Conservation (phyloP, 2,329 filamentous ascomycete species). For the Colletotrichum lini region DNA sequence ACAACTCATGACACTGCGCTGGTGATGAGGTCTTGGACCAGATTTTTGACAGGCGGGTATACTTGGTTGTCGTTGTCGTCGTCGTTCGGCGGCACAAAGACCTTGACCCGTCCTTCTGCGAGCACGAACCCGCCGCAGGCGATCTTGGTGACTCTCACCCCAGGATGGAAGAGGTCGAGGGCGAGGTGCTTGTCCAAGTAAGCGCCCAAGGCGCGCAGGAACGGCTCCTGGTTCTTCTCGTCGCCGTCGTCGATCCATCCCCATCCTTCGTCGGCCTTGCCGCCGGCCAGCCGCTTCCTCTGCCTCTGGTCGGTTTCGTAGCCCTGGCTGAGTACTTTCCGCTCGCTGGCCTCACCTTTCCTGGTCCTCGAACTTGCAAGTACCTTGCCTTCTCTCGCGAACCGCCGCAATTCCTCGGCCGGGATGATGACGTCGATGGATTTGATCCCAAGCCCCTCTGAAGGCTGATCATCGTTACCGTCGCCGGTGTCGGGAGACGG, state of each 20-base stretch:
- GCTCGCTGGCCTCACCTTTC: slow-evolving; percentile 27
- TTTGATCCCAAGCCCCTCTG: slow-evolving; percentile 53
- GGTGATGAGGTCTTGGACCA: slow-evolving; percentile 25
- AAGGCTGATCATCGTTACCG: slow-evolving; percentile 37
- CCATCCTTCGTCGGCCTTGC: slow-evolving; percentile 67
- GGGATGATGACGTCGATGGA: slow-evolving; percentile 68
- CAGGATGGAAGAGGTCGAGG: slow-evolving; percentile 68
- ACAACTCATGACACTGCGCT: slow-evolving; percentile 18
- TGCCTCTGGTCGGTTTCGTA: slow-evolving; percentile 55
- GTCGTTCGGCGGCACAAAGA: slow-evolving; percentile 50
- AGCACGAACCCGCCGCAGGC: slow-evolving; percentile 71
- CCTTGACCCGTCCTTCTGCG: slow-evolving; percentile 66
- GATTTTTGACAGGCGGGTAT: slow-evolving; percentile 27
- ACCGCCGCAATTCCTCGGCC: slow-evolving; percentile 61
- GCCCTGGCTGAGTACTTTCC: slow-evolving; percentile 37
- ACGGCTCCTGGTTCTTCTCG: slow-evolving; percentile 54
- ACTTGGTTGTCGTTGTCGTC: slow-evolving; percentile 14
- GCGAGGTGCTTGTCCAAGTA: slow-evolving; percentile 69
- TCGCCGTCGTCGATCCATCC: slow-evolving; percentile 57
- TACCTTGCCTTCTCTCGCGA: slow-evolving; percentile 58
- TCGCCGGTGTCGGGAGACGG: slow-evolving; percentile 47
- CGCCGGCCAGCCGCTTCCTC: slow-evolving; percentile 62
- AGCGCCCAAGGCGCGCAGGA: slow-evolving; percentile 63
- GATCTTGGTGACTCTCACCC: slow-evolving; percentile 67
- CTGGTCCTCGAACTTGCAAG: slow-evolving; percentile 34